Conservation (phyloP, 345 rosid species). For the Populus tremula region DNA sequence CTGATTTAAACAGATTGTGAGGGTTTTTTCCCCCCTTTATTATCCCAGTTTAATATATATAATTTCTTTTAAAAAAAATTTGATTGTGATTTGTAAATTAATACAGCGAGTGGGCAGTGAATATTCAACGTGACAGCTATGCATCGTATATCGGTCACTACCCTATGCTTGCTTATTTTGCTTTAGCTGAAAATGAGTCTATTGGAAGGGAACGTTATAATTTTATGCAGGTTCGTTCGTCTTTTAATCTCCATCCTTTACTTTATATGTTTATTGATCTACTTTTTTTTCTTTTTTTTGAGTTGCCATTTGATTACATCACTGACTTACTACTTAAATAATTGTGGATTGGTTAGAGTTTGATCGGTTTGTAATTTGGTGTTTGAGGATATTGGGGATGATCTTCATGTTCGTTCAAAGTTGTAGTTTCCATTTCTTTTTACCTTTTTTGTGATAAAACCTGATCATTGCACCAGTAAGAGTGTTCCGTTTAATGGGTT, state of each 20-base stretch:
- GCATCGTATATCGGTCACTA: constrained; percentile 89
- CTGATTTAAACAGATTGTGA: constrained; percentile 91
- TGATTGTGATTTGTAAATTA: background rate
- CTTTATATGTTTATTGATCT: too few relatives aligned
- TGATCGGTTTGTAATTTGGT: background rate
- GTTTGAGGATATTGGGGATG: too few relatives aligned
- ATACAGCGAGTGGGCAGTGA: constrained; percentile 89
- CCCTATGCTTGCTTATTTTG: constrained; percentile 75
- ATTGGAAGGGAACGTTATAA: constrained; percentile 90
- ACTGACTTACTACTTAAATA: background rate
- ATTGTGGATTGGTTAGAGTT: background rate
- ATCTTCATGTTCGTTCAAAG: too few relatives aligned
- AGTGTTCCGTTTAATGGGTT: too few relatives aligned
- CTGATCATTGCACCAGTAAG: too few relatives aligned
- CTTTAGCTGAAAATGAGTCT: constrained; percentile 89
- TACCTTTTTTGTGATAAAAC: background rate
- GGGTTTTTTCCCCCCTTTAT: constrained; percentile 9
- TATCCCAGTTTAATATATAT: background rate
- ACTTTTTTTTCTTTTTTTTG: background rate
- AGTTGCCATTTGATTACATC: background rate
- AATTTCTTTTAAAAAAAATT: background rate
- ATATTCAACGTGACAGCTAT: constrained; percentile 85
- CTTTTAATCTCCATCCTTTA: too few relatives aligned
- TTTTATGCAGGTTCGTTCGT: constrained; percentile 68
- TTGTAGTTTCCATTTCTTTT: too few relatives aligned